Base-by-base conservation (phyloP, 169 alveolate species). In the Plasmodium adleri region DNA sequence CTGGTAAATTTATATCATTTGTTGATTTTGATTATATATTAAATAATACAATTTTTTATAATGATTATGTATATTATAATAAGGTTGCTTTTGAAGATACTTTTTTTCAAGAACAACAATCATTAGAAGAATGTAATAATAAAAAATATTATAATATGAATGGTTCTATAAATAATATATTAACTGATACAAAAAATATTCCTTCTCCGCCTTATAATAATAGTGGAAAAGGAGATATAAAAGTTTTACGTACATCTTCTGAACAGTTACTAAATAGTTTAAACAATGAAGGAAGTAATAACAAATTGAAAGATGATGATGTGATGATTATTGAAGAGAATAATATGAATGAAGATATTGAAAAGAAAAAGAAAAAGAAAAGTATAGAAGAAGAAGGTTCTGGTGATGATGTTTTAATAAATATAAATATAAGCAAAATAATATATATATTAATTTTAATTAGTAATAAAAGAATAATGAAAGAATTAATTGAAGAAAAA, bases 11-110 rank as follows among this genome's bases (percentile, higher is more conserved):
- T 39, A 15, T 87, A 2, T 87, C 92, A 2, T 74, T 32, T 15
- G 24, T 59, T 9, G 88, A 74, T 71, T 74, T 75, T 28, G 88
- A 87, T n/a, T 66, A 43, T 26, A 45, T 74, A 15, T 72, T 87
- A 10, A 87, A 87, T 43, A 54, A 22, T 47, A 39, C 72, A 15
- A 71, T 73, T 28, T 71, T 43, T 47, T 52, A 71, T 52, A 71
- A 74, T 59, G 83, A 71, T 9, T 87, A 70, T 32, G 72, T 87
- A 22, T 50, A 59, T 49, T 74, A 87, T 74, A 72, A 87, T 32
- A 66, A 72, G 32, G 88, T 87, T 9, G 17, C 10, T n/a, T 24
- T 87, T 17, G 87, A 73, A 15, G 76, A 68, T 39, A 47, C 43
- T 4, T 70, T 32, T 58, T 63, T 64, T n/a, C 13, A 43, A 12